Percentiles rank a stretch among this genome's conserved stretches.
These are phyloP conservation scores for Pseudopyricularia cyperi DNA, from an alignment of 2,329 filamentous ascomycete species.

Conservation along the genomic window DNA sequence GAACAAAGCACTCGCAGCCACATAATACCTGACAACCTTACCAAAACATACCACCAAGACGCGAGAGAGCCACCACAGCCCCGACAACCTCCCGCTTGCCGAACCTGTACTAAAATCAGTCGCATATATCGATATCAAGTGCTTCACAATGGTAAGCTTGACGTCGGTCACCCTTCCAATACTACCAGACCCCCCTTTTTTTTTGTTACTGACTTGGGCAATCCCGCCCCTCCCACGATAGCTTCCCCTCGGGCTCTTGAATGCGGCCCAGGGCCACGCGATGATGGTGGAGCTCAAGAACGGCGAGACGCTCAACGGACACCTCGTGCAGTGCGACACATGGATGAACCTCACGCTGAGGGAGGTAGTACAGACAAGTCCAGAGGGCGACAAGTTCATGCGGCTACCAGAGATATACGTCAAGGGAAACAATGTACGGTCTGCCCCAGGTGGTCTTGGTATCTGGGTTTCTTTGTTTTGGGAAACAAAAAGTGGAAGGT, in stretches of 20 bases:
- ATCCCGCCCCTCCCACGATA: constrained; percentile 22
- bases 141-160: too few relatives aligned
- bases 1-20: background rate
- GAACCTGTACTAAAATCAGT: too few relatives aligned
- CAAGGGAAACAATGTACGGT: constrained; percentile 84
- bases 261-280: constrained; percentile 90
- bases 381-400: constrained; percentile 90
- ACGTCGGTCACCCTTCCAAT: background rate
- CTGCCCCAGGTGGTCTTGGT: too few relatives aligned
- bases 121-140: too few relatives aligned
- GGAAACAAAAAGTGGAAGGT: too few relatives aligned
- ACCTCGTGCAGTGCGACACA: constrained; percentile 92
- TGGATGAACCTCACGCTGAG: constrained; percentile 99
- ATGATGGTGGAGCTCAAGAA: constrained; percentile 98
- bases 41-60: background rate
- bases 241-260: constrained; percentile 72
- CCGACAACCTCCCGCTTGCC: too few relatives aligned
- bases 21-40: background rate
- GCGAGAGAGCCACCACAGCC: too few relatives aligned
- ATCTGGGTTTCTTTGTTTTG: too few relatives aligned
- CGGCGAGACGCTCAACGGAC: constrained; percentile 92
- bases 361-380: constrained; percentile 92
- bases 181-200: background rate
- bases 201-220: background rate
- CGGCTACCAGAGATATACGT: constrained; percentile 90